phyloP scores from a whole-genome alignment of 1,284 basidiomycete species.

The Macrocystidia cucumis region DNA sequence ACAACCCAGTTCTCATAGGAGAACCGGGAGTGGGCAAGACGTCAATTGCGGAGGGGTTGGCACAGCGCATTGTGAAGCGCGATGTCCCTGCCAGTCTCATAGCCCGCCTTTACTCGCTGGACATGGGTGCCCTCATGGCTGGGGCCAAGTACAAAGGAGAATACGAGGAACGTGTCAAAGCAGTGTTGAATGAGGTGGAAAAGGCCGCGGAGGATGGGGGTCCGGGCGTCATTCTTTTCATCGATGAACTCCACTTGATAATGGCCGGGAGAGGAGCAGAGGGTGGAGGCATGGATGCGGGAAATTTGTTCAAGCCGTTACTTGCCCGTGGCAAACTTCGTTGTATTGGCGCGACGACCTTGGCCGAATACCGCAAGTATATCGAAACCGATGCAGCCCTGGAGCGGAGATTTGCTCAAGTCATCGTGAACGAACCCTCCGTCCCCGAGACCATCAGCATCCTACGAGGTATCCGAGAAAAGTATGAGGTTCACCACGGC shows the following conservation, averaged over 20 bases:
- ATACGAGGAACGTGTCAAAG: conserved; percentile 96
- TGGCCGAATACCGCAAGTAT: conserved; percentile 91
- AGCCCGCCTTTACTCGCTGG: conserved; percentile 78
- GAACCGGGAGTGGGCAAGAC: conserved; percentile 95
- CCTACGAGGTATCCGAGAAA: conserved; percentile 85
- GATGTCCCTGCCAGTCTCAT: conserved; percentile 90
- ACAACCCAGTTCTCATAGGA: conserved; percentile 90
- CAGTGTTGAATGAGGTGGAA: conserved; percentile 90
- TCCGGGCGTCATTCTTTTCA: conserved; percentile 85
- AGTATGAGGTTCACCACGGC: conserved; percentile 78
- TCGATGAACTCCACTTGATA: conserved; percentile 91
- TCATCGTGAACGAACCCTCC: conserved; percentile 87
- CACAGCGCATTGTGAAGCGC: conserved; percentile 92
- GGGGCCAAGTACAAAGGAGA: conserved; percentile 96
- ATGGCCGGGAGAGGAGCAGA: conserved; percentile 78
- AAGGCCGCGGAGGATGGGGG: conserved; percentile 81
- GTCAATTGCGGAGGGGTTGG: conserved; percentile 92
- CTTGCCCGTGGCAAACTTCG: conserved; percentile 81
- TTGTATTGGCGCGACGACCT: conserved; percentile 88
- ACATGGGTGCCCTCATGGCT: conserved; percentile 95
- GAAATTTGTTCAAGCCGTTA: conserved; percentile 87
- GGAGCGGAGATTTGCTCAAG: conserved; percentile 93
- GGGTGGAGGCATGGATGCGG: conserved; percentile 79
- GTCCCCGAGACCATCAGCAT: conserved; percentile 93
- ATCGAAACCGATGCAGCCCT: conserved; percentile 95